Conservation (phyloP, 208 protist species). For the Naegleria fowleri region DNA sequence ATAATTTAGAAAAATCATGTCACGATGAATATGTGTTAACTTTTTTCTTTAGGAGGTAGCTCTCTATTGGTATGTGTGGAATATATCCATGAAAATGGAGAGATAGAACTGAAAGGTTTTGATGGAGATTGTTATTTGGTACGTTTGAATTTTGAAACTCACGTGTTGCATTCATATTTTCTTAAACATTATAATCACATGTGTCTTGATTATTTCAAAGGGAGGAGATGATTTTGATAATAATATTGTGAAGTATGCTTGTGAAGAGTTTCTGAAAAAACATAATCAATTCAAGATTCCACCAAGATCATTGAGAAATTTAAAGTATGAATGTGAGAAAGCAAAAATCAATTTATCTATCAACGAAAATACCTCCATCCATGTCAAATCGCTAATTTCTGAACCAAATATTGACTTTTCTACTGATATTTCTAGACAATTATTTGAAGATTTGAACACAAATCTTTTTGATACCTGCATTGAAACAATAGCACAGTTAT, state of each 20-base stretch:
- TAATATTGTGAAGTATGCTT: constrained; percentile 84
- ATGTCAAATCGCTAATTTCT: constrained; percentile 67
- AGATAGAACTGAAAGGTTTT: constrained; percentile 96
- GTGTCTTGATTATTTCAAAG: constrained; percentile 81
- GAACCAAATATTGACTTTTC: constrained; percentile 79
- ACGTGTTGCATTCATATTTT: no score
- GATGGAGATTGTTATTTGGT: constrained; percentile 94
- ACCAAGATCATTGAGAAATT: not conserved
- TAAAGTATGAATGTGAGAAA: constrained; percentile 38
- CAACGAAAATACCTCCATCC: constrained; percentile 78
- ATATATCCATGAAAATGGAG: constrained; percentile 93
- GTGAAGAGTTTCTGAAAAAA: constrained; percentile 69
- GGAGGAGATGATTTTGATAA: constrained; percentile 98
- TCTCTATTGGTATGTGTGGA: constrained; percentile 86
- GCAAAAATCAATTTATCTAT: constrained; percentile 83
- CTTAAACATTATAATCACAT: no score
- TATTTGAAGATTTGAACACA: constrained; percentile 90
- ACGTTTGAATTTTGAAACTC: not conserved
- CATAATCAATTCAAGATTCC: not conserved
- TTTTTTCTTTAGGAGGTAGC: constrained; percentile 83
- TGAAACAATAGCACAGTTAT: constrained; percentile 60
- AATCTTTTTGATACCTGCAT: constrained; percentile 66
- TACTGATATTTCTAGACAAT: constrained; percentile 80
- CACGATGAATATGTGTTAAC: constrained; percentile 53
- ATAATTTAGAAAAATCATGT: constrained; percentile 52